Conservation (phyloP, 768 basidiomycete species). For the Xerocomellus dryophilus region DNA sequence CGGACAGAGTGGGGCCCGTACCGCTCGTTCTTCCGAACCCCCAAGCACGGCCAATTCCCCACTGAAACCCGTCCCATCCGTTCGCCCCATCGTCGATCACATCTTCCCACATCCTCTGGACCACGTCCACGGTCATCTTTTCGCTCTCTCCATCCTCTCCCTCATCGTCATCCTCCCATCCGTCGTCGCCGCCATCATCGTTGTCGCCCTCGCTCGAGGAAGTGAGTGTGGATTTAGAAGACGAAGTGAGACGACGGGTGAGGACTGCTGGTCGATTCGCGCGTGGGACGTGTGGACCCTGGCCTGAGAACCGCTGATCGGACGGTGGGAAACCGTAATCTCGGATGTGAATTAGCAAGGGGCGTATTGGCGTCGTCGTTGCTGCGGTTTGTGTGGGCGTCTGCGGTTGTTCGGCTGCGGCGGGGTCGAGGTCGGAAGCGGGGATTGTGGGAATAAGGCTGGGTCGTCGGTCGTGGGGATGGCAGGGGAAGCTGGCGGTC, state of each 20-base stretch:
- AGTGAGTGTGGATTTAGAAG: slow-evolving; percentile 10
- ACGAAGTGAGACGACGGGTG: slow-evolving; percentile 28
- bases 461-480: not conserved
- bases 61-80: slow-evolving; percentile 41
- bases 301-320: slow-evolving; percentile 45
- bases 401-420: not conserved
- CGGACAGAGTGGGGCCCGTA: slow-evolving; percentile 1
- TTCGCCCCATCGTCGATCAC: slow-evolving; percentile 26
- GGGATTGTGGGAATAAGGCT: not conserved
- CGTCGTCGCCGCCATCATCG: not conserved
- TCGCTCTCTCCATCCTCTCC: slow-evolving; percentile 6
- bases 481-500: not conserved
- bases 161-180: slow-evolving; percentile 6
- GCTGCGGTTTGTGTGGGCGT: not conserved
- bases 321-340: slow-evolving; percentile 44
- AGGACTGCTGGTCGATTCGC: slow-evolving; percentile 34
- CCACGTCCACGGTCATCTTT: not conserved
- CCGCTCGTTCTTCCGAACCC: slow-evolving; percentile 20
- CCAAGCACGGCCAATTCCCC: slow-evolving; percentile 43
- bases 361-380: not conserved
- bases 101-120: slow-evolving; percentile 19
- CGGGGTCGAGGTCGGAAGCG: not conserved
- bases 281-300: slow-evolving; percentile 40
- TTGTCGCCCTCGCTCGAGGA: slow-evolving; percentile 13
- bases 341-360: slow-evolving; percentile 41